phyloP scores from a whole-genome alignment of 306 rosid genomes.

The Trichosanthes truncata region DNA sequence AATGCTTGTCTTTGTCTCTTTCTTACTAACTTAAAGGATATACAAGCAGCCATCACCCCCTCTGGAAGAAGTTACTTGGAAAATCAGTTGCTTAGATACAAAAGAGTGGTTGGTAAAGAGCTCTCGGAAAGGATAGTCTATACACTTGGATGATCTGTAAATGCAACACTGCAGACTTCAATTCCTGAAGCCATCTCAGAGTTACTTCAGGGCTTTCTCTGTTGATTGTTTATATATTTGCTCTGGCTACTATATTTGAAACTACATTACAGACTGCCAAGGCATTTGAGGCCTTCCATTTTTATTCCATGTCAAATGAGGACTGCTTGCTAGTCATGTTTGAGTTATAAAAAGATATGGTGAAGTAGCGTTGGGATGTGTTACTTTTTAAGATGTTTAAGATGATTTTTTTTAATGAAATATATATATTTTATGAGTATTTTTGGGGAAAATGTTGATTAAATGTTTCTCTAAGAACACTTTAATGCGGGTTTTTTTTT shows the following conservation, averaged over 20 bases:
- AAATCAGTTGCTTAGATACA: constrained; percentile 51
- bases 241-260: not conserved
- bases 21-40: constrained; percentile 35
- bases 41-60: constrained; percentile 32
- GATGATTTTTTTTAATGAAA: not conserved
- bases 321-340: not conserved
- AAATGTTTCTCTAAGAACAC: not conserved
- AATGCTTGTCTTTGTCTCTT: constrained; percentile 3
- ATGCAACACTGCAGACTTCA: not conserved
- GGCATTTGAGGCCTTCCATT: not conserved
- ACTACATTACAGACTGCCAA: not conserved
- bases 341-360: not conserved
- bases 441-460: not conserved
- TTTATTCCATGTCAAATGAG: not conserved
- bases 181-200: not conserved
- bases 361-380: not conserved
- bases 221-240: not conserved
- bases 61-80: constrained; percentile 40
- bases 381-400: not conserved
- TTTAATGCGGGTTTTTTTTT: not conserved
- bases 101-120: constrained; percentile 52
- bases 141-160: constrained; percentile 27
- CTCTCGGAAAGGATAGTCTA: constrained; percentile 61
- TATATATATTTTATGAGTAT: not conserved
- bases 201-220: not conserved